Evolutionary conservation across 2,329 filamentous ascomycete species (phyloP), one percentile per base, ranked within the genome.

Genomic region (Plectosphaerella sp.): DNA sequence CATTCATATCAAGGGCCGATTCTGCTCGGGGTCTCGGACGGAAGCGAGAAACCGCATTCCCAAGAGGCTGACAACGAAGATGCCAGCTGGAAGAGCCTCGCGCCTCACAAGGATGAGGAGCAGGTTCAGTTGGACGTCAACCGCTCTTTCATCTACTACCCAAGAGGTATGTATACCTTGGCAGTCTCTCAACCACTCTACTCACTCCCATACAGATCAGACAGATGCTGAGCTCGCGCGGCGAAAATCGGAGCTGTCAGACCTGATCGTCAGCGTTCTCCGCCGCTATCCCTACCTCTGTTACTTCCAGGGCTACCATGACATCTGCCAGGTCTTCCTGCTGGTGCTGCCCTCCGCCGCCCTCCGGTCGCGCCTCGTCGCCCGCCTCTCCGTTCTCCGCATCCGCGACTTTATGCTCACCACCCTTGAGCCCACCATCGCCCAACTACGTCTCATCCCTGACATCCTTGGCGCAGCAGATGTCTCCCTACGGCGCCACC

Each of bases 321-420:
- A 99, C 72, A 97, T 99, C 63, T 94, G 90, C 61, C 95, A 99
- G 72, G 94, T 99, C 22, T 80, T 99, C 54, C 81, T 97, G 41
- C 80, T 99, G 14, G 92, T 97, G 11, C 78, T 99, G 4, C 86
- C 87, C 1, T 72, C 82, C 10, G 64, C 76, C 20, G 48, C 46
- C 43, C 67, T 76, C 50, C 86, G 89, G 15, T 75, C 79, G 16
- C 68, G 76, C 7, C 83, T 87, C 15, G 83, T 95, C 33, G 80
- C 88, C 35, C 87, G 89, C n/a, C 83, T 99, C 53, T 96, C 92
- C 3, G 78, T 92, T 33, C 80, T 97, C 45, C 88, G 91, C 50
- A 97, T 99, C 65, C 85, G 94, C 56, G 94, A 99, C 72, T 99
- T 97, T 69, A 97, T 99, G 94, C 83, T 99, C 11, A 92, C 93